Base-by-base conservation (phyloP, 1,284 basidiomycete species). In the Erythrobasidium hasegawianum region DNA sequence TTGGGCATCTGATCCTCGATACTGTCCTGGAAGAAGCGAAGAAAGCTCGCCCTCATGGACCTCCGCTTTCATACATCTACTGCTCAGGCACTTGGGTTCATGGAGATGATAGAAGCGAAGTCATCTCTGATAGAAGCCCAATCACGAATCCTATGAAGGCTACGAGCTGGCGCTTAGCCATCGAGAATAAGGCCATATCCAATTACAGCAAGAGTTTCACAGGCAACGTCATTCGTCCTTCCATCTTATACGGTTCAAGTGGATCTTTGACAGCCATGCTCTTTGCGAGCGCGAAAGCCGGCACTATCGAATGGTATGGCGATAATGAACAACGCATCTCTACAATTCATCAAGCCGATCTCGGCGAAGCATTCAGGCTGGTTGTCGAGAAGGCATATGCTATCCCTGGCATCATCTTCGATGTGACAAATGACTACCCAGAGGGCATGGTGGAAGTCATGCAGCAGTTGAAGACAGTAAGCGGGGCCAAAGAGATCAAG, bases 191-290 rank as follows among this genome's bases (percentile, higher is more conserved):
- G 3, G 71, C 77, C 8, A 52, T 69, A 18, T 70, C 72, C 38
- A 47, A 57, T 33, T 33, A 60, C 43, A 18, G 9, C 59, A 72
- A 72, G 0, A 70, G 73, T 13, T 65, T 84, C 10, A 80, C 81
- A 67, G 82, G 81, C 1, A 81, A 83, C 67, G 82, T 84, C 59
- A 77, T 84, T 39, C 79, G 83, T 2, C 82, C 82, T 0, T 73
- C 79, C 0, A 66, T 83, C 26, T 62, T 84, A 11, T 84, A 83
- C 67, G 83, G 83, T 0, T 77, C 78, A 38, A 74, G 76, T n/a
- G 82, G 77, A 0, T 81, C 81, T 8, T 67, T 82, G 14, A 68
- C 80, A 13, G 78, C 75, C 10, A 52, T 68, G 13, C 69, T 81
- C 16, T 82, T 84, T 69, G 75, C 77, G 54, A 73, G 75, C 2